Evolutionary conservation across 2,329 filamentous ascomycete species (phyloP), one percentile per base, ranked within the genome.

Genomic region (Aaosphaeria pasadenensis): DNA sequence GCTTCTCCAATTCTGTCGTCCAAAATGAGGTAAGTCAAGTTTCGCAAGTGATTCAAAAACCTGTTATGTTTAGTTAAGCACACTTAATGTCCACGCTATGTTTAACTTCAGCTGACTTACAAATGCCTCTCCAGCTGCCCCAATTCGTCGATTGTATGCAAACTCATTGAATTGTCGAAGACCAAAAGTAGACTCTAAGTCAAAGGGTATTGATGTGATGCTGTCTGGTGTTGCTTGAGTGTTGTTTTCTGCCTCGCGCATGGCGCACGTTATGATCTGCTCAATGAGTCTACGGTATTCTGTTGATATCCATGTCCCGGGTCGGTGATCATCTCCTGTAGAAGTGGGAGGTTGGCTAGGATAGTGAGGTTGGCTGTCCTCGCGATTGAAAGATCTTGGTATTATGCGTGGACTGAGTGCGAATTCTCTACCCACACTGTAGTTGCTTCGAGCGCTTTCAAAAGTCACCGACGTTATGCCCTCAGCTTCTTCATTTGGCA

Each of bases 1-100:
- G 50, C 77, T 80, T 47, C 67, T 60, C 78, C 79, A 81, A 33
- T 79, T 78, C 0, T 56, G 48, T 2, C 53, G 46, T 1, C 46
- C 52, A 42, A 79, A 80, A 1, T 49, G 55, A 1, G 68, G 62
- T 6, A 74, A 54, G 11, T 56, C 31, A 29, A 73, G 47, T 4
- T 53, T 47, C 6, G 55, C 60, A 4, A 79, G 62, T 1, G 74
- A 46, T 45, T 77, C 71, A 48, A 74, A 77, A 1, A 75, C 72
- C 75, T 77, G 17, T n/a, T 29, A 7, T 39, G 7, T 13, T 30
- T 11, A 7, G 7, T n/a, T 5, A 24, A 24, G 3, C 17, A 24
- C 17, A 24, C 17, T 24, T 24, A 3, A 2, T 24, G 17, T 33
- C 6, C 9, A 35, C 17, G 39, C 13, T 24, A 31, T 41, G 30